Evolutionary conservation across 139 green algal genomes (phyloP).

Genomic region (Eudorina sp.): DNA sequence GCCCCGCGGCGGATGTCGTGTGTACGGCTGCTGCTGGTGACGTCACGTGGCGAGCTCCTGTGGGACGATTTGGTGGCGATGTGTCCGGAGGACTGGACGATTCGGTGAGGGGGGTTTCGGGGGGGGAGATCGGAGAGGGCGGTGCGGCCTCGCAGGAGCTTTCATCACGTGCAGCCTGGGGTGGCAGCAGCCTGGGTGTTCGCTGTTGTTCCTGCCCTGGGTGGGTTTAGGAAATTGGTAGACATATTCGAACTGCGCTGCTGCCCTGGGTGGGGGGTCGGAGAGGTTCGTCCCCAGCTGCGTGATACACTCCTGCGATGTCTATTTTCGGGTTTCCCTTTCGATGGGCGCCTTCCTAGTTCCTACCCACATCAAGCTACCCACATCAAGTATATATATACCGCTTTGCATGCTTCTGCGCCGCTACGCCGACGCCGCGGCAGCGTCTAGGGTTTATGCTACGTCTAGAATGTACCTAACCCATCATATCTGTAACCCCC

Average conservation of each 20-base stretch:
- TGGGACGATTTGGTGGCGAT: conserved; percentile 1
- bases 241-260: too few species aligned
- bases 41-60: not conserved
- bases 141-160: too few species aligned
- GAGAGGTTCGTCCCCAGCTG: too few species aligned
- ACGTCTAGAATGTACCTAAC: not conserved
- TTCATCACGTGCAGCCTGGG: too few species aligned
- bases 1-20: not conserved
- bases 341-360: not conserved
- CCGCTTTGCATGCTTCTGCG: not conserved
- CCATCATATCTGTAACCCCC: not conserved
- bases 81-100: not conserved
- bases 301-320: too few species aligned
- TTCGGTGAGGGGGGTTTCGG: not conserved
- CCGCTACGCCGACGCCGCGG: not conserved
- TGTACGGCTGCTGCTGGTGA: not conserved
- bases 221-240: too few species aligned
- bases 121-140: too few species aligned
- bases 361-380: not conserved
- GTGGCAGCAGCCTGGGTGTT: too few species aligned
- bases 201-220: too few species aligned
- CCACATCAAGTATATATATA: not conserved
- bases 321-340: too few species aligned
- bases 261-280: too few species aligned
- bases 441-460: not conserved